Percentiles rank a stretch among this genome's conserved stretches.
Conservation (phyloP, 148 eudicot species). For the Hydrangea macrophylla region DNA sequence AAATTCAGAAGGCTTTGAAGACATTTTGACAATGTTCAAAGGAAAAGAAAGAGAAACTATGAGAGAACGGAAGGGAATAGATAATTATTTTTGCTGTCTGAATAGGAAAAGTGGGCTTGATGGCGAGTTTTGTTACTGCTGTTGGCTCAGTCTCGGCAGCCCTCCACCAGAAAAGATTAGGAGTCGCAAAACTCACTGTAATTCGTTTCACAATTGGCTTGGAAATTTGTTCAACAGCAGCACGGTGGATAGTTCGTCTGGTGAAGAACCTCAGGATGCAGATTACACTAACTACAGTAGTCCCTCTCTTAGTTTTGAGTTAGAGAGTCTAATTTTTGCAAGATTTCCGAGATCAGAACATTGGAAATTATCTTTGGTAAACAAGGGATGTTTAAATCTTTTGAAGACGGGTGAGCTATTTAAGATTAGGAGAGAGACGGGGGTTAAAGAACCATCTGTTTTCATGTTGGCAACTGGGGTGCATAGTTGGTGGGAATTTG, state of each 20-base stretch:
- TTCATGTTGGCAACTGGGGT: slow-evolving; percentile 59
- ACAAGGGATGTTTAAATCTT: slow-evolving; percentile 31
- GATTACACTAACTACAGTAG: slow-evolving; percentile 29
- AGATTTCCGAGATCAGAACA: slow-evolving; percentile 36
- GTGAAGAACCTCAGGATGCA: slow-evolving; percentile 51
- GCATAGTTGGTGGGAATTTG: slow-evolving; percentile 44
- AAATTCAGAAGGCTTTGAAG: slow-evolving; percentile 12
- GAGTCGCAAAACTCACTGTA: slow-evolving; percentile 15
- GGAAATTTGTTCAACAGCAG: slow-evolving; percentile 10
- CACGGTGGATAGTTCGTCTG: slow-evolving; percentile 12
- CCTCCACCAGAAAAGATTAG: slow-evolving; percentile 25
- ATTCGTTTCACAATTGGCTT: slow-evolving; percentile 9
- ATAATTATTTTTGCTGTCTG: not conserved
- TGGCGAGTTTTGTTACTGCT: not conserved
- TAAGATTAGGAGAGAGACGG: slow-evolving; percentile 42
- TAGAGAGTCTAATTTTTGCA: slow-evolving; percentile 41
- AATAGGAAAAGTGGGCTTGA: slow-evolving; percentile 15
- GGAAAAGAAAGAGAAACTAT: slow-evolving; percentile 25
- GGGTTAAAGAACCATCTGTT: slow-evolving; percentile 43
- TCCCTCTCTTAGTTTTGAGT: slow-evolving; percentile 45
- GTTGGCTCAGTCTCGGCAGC: slow-evolving; percentile 9
- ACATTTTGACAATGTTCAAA: slow-evolving; percentile 25
- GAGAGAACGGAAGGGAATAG: slow-evolving; percentile 13
- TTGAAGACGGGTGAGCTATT: slow-evolving; percentile 45
- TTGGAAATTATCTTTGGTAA: slow-evolving; percentile 31